phyloP scores from a whole-genome alignment of 352 stramenopile genomes.

The Phytophthora idaei region DNA sequence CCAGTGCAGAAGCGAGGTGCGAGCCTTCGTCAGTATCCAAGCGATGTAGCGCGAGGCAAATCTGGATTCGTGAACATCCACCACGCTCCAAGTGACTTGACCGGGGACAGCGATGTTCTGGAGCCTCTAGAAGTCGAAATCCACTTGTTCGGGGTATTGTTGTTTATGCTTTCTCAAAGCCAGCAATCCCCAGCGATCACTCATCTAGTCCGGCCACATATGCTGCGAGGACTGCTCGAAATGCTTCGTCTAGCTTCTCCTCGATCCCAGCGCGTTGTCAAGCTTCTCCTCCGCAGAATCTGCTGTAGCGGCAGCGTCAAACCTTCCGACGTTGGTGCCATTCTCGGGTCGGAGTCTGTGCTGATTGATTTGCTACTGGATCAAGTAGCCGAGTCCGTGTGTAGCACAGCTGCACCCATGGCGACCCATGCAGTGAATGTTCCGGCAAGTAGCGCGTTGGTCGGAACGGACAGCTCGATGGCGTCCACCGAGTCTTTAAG shows the following conservation, averaged over 20 bases:
- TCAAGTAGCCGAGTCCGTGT: conserved; percentile 88
- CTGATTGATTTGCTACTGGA: conserved; percentile 86
- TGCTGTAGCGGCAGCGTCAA: conserved; percentile 75
- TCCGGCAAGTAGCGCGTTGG: conserved; percentile 29
- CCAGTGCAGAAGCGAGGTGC: conserved; percentile 66
- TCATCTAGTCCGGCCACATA: conserved; percentile 62
- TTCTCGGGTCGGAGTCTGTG: conserved; percentile 83
- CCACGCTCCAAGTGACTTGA: conserved; percentile 42
- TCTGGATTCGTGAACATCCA: conserved; percentile 45
- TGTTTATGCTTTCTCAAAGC: conserved; percentile 85
- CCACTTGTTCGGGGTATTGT: conserved; percentile 69
- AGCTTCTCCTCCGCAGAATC: conserved; percentile 74
- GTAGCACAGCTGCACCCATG: conserved; percentile 73
- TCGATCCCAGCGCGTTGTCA: conserved; percentile 82
- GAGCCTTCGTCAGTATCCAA: conserved; percentile 51
- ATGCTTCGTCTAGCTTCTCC: conserved; percentile 80
- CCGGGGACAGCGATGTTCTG: conserved; percentile 47
- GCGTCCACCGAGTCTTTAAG: conserved; percentile 75
- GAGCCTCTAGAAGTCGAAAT: conserved; percentile 84
- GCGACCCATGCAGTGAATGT: conserved; percentile 59
- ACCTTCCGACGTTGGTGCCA: conserved; percentile 63
- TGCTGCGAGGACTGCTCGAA: conserved; percentile 78
- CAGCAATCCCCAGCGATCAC: conserved; percentile 59
- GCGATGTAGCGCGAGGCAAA: conserved; percentile 46
- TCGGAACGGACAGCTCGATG: conserved; percentile 30